These are phyloP conservation scores for Abrus precatorius DNA, from an alignment of 306 rosid genomes.

Conservation along the genomic window DNA sequence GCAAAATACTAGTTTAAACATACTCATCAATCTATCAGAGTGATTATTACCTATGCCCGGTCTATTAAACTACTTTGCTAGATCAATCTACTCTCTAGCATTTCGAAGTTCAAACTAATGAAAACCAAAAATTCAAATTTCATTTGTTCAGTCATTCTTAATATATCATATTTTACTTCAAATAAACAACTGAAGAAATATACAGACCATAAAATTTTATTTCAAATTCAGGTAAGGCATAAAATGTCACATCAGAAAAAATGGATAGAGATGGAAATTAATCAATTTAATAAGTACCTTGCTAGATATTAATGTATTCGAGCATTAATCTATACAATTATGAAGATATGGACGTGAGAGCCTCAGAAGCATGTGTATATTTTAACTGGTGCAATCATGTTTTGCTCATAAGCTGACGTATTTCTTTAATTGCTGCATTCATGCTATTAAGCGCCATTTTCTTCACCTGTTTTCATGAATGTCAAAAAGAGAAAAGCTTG, in stretches of 20 bases:
- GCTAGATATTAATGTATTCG: conserved; percentile 45
- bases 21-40: background rate
- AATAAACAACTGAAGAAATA: conserved; percentile 20
- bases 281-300: conserved; percentile 45
- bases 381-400: conserved; percentile 58
- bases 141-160: conserved; percentile 1
- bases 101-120: conserved; percentile 7
- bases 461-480: conserved; percentile 71
- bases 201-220: conserved; percentile 42
- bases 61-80: background rate
- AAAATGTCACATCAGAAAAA: conserved; percentile 32
- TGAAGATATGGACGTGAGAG: conserved; percentile 32
- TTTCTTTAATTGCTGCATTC: conserved; percentile 80
- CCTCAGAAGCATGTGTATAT: conserved; percentile 2
- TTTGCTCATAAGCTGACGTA: conserved; percentile 81
- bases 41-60: background rate
- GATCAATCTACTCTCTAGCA: conserved; percentile 12
- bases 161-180: conserved; percentile 12
- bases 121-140: background rate
- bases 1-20: conserved; percentile 1
- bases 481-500: conserved; percentile 18
- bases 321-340: conserved; percentile 49
- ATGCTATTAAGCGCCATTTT: conserved; percentile 83
- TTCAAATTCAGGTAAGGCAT: conserved; percentile 45
- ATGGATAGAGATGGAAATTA: conserved; percentile 31